phyloP scores from a whole-genome alignment of 352 stramenopile species.

The Globisporangium recalcitrans region DNA sequence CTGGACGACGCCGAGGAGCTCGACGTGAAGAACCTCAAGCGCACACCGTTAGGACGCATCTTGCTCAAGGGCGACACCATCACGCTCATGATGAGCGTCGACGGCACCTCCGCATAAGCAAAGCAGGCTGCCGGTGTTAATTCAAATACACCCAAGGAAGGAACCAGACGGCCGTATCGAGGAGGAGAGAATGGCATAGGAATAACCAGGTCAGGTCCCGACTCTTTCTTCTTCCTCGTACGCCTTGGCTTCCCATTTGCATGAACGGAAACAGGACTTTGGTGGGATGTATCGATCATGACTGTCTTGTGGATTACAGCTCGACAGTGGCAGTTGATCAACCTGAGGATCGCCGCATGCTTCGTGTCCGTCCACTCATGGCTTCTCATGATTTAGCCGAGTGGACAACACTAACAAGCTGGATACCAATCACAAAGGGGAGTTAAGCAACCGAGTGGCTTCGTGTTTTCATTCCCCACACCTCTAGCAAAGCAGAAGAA shows the following conservation, averaged over 20 bases:
- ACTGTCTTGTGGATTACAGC: not conserved
- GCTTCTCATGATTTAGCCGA: no score
- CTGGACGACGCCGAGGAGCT: slow-evolving; percentile 98
- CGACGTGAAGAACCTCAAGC: slow-evolving; percentile 93
- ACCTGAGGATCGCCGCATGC: not conserved
- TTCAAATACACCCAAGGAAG: not conserved
- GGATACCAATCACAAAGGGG: no score
- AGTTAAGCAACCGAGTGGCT: not conserved
- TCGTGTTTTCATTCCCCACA: not conserved
- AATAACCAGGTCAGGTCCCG: not conserved
- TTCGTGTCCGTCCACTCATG: not conserved
- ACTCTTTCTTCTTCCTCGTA: not conserved
- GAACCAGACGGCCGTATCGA: not conserved
- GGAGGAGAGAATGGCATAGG: not conserved
- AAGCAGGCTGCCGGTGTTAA: not conserved
- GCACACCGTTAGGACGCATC: slow-evolving; percentile 94
- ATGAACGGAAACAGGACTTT: not conserved
- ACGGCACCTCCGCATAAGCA: slow-evolving; percentile 26
- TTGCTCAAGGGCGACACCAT: slow-evolving; percentile 99
- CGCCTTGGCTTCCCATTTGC: not conserved
- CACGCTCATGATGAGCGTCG: slow-evolving; percentile 95
- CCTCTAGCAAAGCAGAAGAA: not conserved
- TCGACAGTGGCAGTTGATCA: not conserved
- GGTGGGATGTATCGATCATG: not conserved
- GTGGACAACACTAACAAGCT: no score